Evolutionary conservation across 73 alveolate species (phyloP).

Genomic region (Paramecium primaurelia): DNA sequence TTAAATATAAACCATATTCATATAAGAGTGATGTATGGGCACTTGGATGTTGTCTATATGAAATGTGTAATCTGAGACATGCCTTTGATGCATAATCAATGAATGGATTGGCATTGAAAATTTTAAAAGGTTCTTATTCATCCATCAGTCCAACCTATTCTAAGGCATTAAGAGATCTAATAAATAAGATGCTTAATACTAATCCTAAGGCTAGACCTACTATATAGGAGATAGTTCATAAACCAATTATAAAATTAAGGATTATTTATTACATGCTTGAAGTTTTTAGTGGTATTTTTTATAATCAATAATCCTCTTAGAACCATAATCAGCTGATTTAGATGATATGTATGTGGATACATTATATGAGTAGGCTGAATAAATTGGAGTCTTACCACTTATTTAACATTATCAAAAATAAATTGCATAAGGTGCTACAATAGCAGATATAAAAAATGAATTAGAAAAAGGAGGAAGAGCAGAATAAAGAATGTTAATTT

Average conservation of each 20-base stretch:
- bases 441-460: conserved; percentile 8
- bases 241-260: conserved; percentile 86
- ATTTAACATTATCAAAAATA: conserved; percentile 53
- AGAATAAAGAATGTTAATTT: conserved; percentile 41
- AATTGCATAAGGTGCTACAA: conserved; percentile 30
- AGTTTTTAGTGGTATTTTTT: conserved; percentile 72
- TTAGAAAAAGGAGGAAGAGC: conserved; percentile 56
- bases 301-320: neutral
- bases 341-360: conserved; percentile 91
- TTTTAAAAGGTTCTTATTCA: conserved; percentile 93
- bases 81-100: conserved; percentile 98
- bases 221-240: conserved; percentile 89
- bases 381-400: conserved; percentile 75
- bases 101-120: conserved; percentile 97
- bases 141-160: conserved; percentile 89
- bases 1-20: conserved; percentile 94
- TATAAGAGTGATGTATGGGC: conserved; percentile 99
- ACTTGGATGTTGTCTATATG: conserved; percentile 97
- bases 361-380: conserved; percentile 91
- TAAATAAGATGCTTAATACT: conserved; percentile 87
- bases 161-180: conserved; percentile 86
- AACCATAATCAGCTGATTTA: conserved; percentile 65
- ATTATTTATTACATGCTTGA: conserved; percentile 86
- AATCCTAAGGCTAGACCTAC: conserved; percentile 95
- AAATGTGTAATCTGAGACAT: conserved; percentile 95